Evolutionary conservation across 2,329 filamentous ascomycete genomes (phyloP), one percentile per base, ranked within the genome.

Genomic region (Stachybotrys chlorohalonatus): DNA sequence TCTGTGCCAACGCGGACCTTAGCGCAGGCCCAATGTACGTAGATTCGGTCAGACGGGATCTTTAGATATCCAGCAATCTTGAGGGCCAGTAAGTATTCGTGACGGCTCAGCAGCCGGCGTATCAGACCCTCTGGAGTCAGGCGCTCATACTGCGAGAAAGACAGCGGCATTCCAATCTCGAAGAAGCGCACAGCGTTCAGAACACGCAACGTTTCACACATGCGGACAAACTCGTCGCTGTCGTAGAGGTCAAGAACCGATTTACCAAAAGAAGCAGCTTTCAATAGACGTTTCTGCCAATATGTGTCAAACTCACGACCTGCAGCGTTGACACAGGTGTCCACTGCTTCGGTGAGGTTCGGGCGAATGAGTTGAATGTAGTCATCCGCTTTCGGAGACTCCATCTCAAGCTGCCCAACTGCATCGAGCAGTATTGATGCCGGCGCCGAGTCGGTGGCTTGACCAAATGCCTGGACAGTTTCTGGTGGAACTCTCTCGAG

Each of bases 181-280:
- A 94, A 97, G 69, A 89, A 95, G 52, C 94, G 85, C 11, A 93
- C 88, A 7, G 93, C 93, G 63, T 96, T 97, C 51, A 99, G 78
- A 0, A 99, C 92, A 15, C 94, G 86, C 15, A 99, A 74, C 1
- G 87, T 94, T 70, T 99, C 93, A 62, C 91, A 96, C 86, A 96
- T 97, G 59, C 97, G 93, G 53, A 99, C 94, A 71, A 97, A 99
- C 60, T 99, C 93, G 65, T 99, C 94, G 66, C 92, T 96, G 70
- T 94, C 96, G 73, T 97, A 99, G 11, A 97, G 85, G 64, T 97
- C 94, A 4, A 99, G 80, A 0, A 97, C 94, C 0, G 94, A 97
- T 70, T 99, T 99, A 57, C 94, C 94, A 68, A 96, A 97, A 0
- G 93, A 97, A 0, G 94, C 94, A 6, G 94, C 94, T 68, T 95